Conservation (phyloP, 352 stramenopile genomes). For the Phytophthora rubi region DNA sequence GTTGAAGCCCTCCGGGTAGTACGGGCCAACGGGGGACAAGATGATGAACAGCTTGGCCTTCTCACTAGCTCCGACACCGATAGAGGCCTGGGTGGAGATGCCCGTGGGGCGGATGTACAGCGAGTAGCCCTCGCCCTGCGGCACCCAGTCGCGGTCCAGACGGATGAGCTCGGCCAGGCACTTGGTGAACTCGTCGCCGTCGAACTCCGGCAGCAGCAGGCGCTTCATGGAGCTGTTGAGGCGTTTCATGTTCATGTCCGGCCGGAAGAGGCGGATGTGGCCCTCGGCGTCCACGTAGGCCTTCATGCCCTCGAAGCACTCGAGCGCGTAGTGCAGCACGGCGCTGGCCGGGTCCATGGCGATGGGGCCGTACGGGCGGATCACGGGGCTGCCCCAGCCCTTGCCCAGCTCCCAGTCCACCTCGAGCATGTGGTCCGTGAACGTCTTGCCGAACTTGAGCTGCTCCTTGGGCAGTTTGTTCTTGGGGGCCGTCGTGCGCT, state of each 20-base stretch:
- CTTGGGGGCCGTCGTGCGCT: slow-evolving; percentile 54
- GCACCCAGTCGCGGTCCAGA: slow-evolving; percentile 94
- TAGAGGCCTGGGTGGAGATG: slow-evolving; percentile 92
- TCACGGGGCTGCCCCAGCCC: slow-evolving; percentile 90
- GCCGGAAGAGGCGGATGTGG: slow-evolving; percentile 94
- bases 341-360: slow-evolving; percentile 91
- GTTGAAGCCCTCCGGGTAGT: slow-evolving; percentile 96
- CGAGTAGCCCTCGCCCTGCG: slow-evolving; percentile 95
- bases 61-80: slow-evolving; percentile 90
- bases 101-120: slow-evolving; percentile 96
- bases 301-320: slow-evolving; percentile 98
- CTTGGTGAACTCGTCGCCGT: slow-evolving; percentile 90
- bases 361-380: slow-evolving; percentile 93
- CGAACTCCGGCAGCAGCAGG: slow-evolving; percentile 91
- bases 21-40: slow-evolving; percentile 96
- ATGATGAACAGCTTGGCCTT: slow-evolving; percentile 96
- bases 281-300: slow-evolving; percentile 90
- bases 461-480: slow-evolving; percentile 83
- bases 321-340: slow-evolving; percentile 95
- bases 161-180: slow-evolving; percentile 89
- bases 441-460: slow-evolving; percentile 94
- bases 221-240: slow-evolving; percentile 94
- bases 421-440: slow-evolving; percentile 98
- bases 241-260: slow-evolving; percentile 97
- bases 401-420: slow-evolving; percentile 89